These are phyloP conservation scores for Penicillium sp. DNA, from an alignment of 2,329 filamentous ascomycete species.

Conservation along the genomic window DNA sequence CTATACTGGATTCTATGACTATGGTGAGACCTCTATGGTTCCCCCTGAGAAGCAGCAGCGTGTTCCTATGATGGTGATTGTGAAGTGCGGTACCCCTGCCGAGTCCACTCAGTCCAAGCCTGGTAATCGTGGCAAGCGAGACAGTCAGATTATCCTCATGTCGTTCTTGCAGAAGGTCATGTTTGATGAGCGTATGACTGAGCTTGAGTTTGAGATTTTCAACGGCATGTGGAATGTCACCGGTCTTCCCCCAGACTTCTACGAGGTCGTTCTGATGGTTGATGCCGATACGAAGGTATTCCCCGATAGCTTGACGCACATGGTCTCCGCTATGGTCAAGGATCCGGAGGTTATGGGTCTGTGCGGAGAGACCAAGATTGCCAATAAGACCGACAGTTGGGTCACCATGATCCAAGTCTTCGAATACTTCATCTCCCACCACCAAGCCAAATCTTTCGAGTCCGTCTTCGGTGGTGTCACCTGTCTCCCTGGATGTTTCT, in stretches of 20 bases:
- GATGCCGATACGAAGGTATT: constrained; percentile 99
- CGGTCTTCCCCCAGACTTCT: constrained; percentile 96
- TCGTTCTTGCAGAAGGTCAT: constrained; percentile 99
- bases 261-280: constrained; percentile 97
- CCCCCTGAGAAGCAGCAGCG: constrained; percentile 87
- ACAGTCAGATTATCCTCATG: constrained; percentile 99
- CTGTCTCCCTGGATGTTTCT: constrained; percentile 97
- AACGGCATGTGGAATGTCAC: constrained; percentile 99
- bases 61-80: constrained; percentile 94
- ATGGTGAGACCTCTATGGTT: constrained; percentile 77
- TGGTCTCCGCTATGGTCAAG: constrained; percentile 98
- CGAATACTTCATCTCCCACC: constrained; percentile 98
- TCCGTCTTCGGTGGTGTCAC: constrained; percentile 99
- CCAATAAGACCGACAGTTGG: constrained; percentile 94
- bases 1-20: constrained; percentile 97
- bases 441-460: constrained; percentile 95
- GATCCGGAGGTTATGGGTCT: constrained; percentile 99
- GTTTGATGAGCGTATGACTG: constrained; percentile 99
- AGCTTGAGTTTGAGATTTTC: constrained; percentile 99
- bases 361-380: constrained; percentile 98
- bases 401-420: constrained; percentile 98
- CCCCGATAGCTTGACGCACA: constrained; percentile 96
- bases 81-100: constrained; percentile 92
- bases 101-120: constrained; percentile 81
- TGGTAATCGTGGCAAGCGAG: constrained; percentile 95